Conservation (phyloP, 805 yeast species). For the Limtongozyma cylindracea region DNA sequence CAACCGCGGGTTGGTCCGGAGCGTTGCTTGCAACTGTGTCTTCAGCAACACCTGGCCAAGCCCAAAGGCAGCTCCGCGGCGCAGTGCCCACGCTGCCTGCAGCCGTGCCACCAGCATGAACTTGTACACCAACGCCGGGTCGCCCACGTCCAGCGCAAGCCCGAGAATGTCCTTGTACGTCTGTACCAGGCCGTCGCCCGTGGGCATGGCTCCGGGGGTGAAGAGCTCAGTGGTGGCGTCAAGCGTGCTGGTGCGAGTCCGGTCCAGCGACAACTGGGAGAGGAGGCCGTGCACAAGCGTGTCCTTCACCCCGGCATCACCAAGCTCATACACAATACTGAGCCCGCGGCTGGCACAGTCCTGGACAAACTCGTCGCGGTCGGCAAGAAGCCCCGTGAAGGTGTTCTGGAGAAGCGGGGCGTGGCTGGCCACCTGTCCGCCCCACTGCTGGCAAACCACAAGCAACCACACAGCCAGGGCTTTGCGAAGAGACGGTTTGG, state of each 20-base stretch:
- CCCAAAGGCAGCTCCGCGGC: conserved; percentile 89
- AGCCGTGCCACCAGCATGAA: conserved; percentile 82
- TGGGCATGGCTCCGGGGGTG: conserved; percentile 56
- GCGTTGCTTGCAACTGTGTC: conserved; percentile 37
- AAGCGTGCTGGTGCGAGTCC: conserved; percentile 17
- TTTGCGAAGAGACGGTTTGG: conserved; percentile 53
- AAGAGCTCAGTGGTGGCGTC: conserved; percentile 62
- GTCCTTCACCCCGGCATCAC: conserved; percentile 41
- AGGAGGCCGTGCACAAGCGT: conserved; percentile 48
- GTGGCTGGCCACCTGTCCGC: conserved; percentile 10
- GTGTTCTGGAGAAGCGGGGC: conserved; percentile 44
- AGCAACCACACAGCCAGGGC: conserved; percentile 74
- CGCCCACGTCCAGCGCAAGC: conserved; percentile 86
- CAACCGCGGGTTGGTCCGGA: conserved; percentile 24
- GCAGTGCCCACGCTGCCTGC: conserved; percentile 75
- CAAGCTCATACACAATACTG: conserved; percentile 56
- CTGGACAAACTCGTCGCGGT: conserved; percentile 69
- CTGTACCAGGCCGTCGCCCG: conserved; percentile 69
- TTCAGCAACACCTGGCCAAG: conserved; percentile 67
- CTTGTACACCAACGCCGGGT: conserved; percentile 79
- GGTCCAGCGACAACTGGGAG: conserved; percentile 56
- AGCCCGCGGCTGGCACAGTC: conserved; percentile 84
- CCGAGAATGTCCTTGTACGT: conserved; percentile 78
- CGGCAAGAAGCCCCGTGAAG: conserved; percentile 59
- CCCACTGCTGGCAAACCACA: conserved; percentile 47